Base-by-base conservation (phyloP, 208 protist species). In the Phytomonas serpens region DNA sequence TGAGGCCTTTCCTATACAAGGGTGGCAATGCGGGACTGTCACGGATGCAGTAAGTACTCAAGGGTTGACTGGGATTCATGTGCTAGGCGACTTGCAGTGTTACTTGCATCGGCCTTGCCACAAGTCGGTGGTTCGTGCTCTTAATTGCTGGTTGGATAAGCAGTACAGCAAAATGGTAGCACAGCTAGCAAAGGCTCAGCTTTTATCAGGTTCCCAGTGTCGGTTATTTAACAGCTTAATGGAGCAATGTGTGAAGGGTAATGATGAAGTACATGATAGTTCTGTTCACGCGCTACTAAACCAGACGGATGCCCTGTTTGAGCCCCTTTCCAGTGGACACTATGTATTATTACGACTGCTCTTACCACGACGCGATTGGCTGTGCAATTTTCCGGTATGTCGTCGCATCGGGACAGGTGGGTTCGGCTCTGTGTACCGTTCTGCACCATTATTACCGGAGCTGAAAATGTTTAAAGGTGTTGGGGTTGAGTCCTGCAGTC, bases 401-500 rank as follows among this genome's bases (percentile, higher is more conserved):
- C 77, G 81, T 23, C 82, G 86, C 34, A 78, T 95, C 40, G 85
- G 87, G 7, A 36, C 84, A n/a, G 89, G 89, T 36, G 85, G 89
- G 37, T 95, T 88, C 61, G 89, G 85, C 36, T 72, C 79, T 6
- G 89, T 95, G 27, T 77, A 83, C 38, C 19, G 61, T 11, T 64
- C 67, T 29, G 71, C 72, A 2, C 30, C 31, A 23, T 40, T 33
- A 4, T 30, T 61, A 1, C 32, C 30, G 13, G 29, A 33, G 16
- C 14, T 38, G 14, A 38, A 33, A 1, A 38, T 38, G 14, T 13
- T 33, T 38, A 66, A 38, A 33, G 16, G 27, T 27, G 11, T 5
- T 2, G 33, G 62, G 16, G 10, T 9, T 3, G 47, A 57, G 47
- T 27, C 23, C 3, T 57, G 23, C 19, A 66, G 27, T 38, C 30